These are phyloP conservation scores for Alloascoidea hylecoeti DNA, from an alignment of 805 yeast genomes.

Conservation along the genomic window DNA sequence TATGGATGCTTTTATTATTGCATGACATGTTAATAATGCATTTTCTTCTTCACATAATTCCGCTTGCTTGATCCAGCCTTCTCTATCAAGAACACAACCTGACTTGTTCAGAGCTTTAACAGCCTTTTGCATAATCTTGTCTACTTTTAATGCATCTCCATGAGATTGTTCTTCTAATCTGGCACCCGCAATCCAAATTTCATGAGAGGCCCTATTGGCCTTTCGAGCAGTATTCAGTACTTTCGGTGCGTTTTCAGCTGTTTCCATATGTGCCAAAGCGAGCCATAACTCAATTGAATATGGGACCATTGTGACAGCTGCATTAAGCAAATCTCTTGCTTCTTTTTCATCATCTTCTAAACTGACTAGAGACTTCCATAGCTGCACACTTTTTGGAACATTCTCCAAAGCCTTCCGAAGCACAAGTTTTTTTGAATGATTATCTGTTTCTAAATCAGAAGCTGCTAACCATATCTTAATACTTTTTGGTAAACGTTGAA, in stretches of 20 bases:
- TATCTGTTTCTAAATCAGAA: conserved; percentile 46
- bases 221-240: conserved; percentile 50
- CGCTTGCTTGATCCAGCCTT: conserved; percentile 46
- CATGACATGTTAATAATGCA: conserved; percentile 31
- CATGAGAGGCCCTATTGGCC: conserved; percentile 27
- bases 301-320: conserved; percentile 63
- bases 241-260: conserved; percentile 30
- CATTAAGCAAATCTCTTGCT: conserved; percentile 35
- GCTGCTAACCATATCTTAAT: conserved; percentile 66
- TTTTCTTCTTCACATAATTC: conserved; percentile 32
- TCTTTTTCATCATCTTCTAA: conserved; percentile 39
- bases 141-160: conserved; percentile 28
- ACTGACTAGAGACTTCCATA: conserved; percentile 62
- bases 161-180: conserved; percentile 46
- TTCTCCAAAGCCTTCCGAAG: conserved; percentile 60
- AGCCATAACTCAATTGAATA: conserved; percentile 53
- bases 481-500: conserved; percentile 39
- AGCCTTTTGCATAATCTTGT: conserved; percentile 34
- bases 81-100: conserved; percentile 19
- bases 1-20: conserved; percentile 33
- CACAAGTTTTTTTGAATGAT: conserved; percentile 34
- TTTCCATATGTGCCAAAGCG: conserved; percentile 31
- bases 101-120: conserved; percentile 23
- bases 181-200: conserved; percentile 59
- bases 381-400: conserved; percentile 34